Evolutionary conservation across 2,329 filamentous ascomycete species (phyloP), one percentile per base, ranked within the genome.

Genomic region (Epichloe elymi): DNA sequence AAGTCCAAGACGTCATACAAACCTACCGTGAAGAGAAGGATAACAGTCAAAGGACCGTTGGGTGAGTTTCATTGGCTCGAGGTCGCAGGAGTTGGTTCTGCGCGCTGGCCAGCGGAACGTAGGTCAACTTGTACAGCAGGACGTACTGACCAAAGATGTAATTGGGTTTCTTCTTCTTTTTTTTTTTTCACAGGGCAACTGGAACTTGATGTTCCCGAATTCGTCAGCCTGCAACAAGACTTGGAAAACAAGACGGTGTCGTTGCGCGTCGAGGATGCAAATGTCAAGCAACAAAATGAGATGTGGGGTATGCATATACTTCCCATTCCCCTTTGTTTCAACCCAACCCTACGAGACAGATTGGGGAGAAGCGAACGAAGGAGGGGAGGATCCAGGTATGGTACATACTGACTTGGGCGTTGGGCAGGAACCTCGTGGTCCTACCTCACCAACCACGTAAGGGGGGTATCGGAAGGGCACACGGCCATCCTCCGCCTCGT

Each of bases 401-500:
- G 14, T 11, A 8, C 4, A 36, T 11, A 23, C 46, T 46, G 33
- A 53, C 35, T 2, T n/a, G 4, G 10, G 20, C 14, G 1, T 14
- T 33, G 35, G 15, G 5, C 56, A 95, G 90, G 90, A 56, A 97
- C 91, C 5, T 86, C 83, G 43, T 90, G 93, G 71, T 83, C 89
- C 36, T 91, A 95, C 64, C 76, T 98, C 50, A 85, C 87, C 61
- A 94, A 93, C 66, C 82, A 94, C 73, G 86, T 98, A 55, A 81
- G 89, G 56, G 93, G 93, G 53, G 93, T 98, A 20, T 95, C 88
- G 38, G 93, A 98, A 77, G 93, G 93, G 37, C 93, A 98, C 70
- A 90, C 88, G 17, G 89, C 90, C 36, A 89, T 98, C 60, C 75
- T 98, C 49, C 85, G 91, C 57, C 78, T 98, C 49, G 89, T 97